Percentiles rank a stretch among this genome's conserved stretches.
Evolutionary conservation across 179 eudicot genomes (phyloP).

Genomic region (Gypsophila paniculata): DNA sequence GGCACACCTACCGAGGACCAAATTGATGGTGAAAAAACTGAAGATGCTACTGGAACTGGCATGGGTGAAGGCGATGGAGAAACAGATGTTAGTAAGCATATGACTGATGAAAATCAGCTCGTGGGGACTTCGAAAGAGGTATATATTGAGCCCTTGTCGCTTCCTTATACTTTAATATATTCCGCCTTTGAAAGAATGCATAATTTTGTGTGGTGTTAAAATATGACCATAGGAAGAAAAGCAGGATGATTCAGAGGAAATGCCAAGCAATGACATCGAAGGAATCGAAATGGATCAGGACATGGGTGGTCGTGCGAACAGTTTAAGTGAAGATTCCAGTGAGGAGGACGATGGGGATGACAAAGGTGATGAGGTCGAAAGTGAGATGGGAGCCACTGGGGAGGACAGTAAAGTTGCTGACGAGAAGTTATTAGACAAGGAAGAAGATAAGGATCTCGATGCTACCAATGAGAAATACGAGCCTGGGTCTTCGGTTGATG

Average conservation of each 20-base stretch:
- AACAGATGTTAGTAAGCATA: conserved; percentile 87
- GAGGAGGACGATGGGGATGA: conserved; percentile 49
- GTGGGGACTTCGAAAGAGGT: conserved; percentile 77
- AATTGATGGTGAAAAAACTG: conserved; percentile 43
- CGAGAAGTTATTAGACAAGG: conserved; percentile 68
- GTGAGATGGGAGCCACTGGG: conserved; percentile 73
- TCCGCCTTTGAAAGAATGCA: no score
- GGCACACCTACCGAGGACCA: conserved; percentile 59
- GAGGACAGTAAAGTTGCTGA: conserved; percentile 55
- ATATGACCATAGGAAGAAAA: conserved; percentile 48
- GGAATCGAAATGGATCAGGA: conserved; percentile 90
- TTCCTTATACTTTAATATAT: background rate
- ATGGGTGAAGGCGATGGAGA: conserved; percentile 90
- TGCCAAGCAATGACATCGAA: conserved; percentile 55
- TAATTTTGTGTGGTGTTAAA: background rate
- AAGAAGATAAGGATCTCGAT: conserved; percentile 59
- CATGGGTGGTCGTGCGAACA: conserved; percentile 53
- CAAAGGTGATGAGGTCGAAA: conserved; percentile 56
- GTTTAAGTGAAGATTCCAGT: conserved; percentile 73
- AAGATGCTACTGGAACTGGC: conserved; percentile 86
- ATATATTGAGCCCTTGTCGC: conserved; percentile 10
- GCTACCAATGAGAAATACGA: conserved; percentile 59
- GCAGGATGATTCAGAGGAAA: conserved; percentile 42
- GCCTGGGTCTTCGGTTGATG: conserved; percentile 64
- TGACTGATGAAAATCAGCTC: conserved; percentile 85